Conservation (phyloP, 2,329 filamentous ascomycete species). For the Aspergillus aculeatus region DNA sequence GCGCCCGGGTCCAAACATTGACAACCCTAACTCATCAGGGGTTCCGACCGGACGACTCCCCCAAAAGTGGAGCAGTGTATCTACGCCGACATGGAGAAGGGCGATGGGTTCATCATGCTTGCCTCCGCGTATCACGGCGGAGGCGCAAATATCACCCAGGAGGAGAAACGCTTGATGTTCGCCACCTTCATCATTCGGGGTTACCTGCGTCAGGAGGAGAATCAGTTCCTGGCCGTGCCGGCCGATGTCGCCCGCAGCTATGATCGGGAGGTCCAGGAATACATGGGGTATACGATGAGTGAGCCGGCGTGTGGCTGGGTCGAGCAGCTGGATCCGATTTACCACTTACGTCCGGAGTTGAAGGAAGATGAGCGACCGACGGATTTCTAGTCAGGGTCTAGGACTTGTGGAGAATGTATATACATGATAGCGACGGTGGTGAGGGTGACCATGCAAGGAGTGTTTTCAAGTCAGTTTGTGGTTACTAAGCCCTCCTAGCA, state of each 20-base stretch:
- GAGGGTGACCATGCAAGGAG: too few relatives aligned
- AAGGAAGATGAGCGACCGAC: neutral
- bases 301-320: neutral
- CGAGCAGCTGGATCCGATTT: constrained; percentile 1
- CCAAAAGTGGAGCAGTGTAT: neutral
- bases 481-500: too few relatives aligned
- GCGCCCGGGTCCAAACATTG: neutral
- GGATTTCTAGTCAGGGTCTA: neutral
- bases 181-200: neutral
- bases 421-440: too few relatives aligned
- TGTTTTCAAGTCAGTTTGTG: too few relatives aligned
- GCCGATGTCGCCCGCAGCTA: neutral
- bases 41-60: neutral
- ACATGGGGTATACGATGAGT: constrained; percentile 1
- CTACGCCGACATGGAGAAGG: neutral
- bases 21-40: neutral
- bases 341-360: neutral
- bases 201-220: constrained; percentile 1
- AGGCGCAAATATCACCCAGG: neutral
- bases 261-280: neutral
- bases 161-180: neutral
- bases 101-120: neutral
- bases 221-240: constrained; percentile 1
- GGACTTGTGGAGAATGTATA: neutral
- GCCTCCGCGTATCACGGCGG: neutral